A percentile compares a stretch with the other conserved stretches of the same genome.
Conservation (phyloP, 2,329 filamentous ascomycete species). For the Chaetomium olivaceum region DNA sequence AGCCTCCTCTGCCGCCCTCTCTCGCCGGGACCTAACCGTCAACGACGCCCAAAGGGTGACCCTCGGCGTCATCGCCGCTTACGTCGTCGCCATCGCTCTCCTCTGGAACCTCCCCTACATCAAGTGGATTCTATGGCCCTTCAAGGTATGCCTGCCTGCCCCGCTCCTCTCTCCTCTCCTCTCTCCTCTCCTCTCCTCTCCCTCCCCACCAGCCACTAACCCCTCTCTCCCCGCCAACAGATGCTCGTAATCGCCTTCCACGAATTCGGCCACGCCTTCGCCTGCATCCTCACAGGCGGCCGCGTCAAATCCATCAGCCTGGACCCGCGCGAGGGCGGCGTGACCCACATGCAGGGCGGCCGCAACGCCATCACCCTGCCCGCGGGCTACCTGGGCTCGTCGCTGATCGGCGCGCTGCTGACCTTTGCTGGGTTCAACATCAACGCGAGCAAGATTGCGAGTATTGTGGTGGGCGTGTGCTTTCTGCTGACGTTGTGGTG, state of each 20-base stretch:
- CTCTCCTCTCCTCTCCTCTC: background rate
- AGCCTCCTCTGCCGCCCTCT: constrained; percentile 36
- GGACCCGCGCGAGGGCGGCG: constrained; percentile 74
- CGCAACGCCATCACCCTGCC: constrained; percentile 70
- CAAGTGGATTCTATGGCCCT: constrained; percentile 74
- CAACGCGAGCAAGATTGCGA: constrained; percentile 77
- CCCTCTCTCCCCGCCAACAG: constrained; percentile 39
- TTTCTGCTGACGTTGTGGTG: constrained; percentile 82
- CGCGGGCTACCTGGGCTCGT: constrained; percentile 76
- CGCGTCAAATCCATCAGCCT: constrained; percentile 72
- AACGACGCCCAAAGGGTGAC: constrained; percentile 71
- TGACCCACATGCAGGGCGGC: constrained; percentile 75
- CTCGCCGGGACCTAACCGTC: constrained; percentile 57
- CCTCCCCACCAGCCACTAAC: background rate
- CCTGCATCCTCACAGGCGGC: constrained; percentile 70
- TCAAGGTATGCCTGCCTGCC: constrained; percentile 69
- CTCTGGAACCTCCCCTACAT: constrained; percentile 80
- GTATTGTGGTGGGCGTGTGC: constrained; percentile 69
- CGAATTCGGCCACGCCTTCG: constrained; percentile 75
- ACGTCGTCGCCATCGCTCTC: constrained; percentile 72
- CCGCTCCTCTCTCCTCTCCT: no score
- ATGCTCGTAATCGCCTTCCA: constrained; percentile 85
- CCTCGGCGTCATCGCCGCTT: constrained; percentile 63
- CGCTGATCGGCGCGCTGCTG: constrained; percentile 72
- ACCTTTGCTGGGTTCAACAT: constrained; percentile 82